These are phyloP conservation scores for Leccinum sublutescens DNA, from an alignment of 768 basidiomycete species.

Conservation along the genomic window DNA sequence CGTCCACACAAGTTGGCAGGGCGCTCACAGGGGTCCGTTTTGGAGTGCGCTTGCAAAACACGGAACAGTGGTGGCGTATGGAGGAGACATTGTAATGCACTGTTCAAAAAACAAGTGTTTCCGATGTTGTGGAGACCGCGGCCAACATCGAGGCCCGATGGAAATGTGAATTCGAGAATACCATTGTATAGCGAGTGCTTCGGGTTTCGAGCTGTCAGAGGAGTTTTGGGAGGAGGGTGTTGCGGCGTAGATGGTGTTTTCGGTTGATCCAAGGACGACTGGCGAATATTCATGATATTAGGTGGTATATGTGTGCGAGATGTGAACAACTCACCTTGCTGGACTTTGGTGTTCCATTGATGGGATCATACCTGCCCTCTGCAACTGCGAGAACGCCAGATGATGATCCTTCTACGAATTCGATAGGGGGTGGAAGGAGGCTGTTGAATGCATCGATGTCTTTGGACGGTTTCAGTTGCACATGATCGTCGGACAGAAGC, in stretches of 20 bases:
- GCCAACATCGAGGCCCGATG: conserved; percentile 45
- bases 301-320: not conserved
- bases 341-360: conserved; percentile 64
- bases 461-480: conserved; percentile 62
- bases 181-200: conserved; percentile 48
- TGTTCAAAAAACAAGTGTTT: conserved; percentile 97
- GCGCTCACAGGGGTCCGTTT: conserved; percentile 56
- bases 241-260: conserved; percentile 28
- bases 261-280: conserved; percentile 19
- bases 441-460: conserved; percentile 76
- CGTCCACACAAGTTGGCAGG: not conserved
- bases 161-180: conserved; percentile 65
- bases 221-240: conserved; percentile 29
- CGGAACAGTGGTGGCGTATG: conserved; percentile 88
- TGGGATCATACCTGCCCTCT: conserved; percentile 78
- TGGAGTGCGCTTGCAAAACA: conserved; percentile 51
- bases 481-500: conserved; percentile 47
- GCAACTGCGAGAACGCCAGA: conserved; percentile 68
- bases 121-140: conserved; percentile 79
- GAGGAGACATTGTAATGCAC: conserved; percentile 87
- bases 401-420: conserved; percentile 83
- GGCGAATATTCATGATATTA: conserved; percentile 1
- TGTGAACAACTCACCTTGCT: conserved; percentile 42
- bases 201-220: conserved; percentile 22
- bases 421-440: conserved; percentile 75